Percentiles rank a stretch among this genome's conserved stretches.
Conservation (phyloP, 1,284 basidiomycete genomes). For the Neotropicomus parvogracilis region DNA sequence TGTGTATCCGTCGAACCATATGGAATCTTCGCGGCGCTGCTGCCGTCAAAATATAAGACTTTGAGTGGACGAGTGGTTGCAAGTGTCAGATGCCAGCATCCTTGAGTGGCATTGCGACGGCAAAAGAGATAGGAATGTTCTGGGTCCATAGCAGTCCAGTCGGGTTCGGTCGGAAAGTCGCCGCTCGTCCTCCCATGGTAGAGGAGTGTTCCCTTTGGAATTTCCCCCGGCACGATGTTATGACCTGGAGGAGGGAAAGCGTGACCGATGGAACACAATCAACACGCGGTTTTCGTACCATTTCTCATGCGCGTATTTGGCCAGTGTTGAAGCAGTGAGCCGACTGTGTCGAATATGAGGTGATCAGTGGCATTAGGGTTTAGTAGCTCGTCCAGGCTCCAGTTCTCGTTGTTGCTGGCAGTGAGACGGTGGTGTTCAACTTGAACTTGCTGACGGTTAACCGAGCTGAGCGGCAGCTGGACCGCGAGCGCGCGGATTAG, state of each 20-base stretch:
- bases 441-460: no score
- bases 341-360: conserved; percentile 29
- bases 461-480: no score
- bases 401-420: conserved; percentile 5
- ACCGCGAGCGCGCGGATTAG: no score
- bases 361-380: conserved; percentile 20
- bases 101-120: conserved; percentile 2
- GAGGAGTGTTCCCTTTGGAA: conserved; percentile 40
- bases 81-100: conserved; percentile 39
- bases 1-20: conserved; percentile 42
- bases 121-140: conserved; percentile 43
- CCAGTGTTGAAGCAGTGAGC: conserved; percentile 44
- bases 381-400: conserved; percentile 19
- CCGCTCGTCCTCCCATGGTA: conserved; percentile 37
- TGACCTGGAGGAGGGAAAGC: conserved; percentile 33
- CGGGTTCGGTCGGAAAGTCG: conserved; percentile 32
- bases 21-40: conserved; percentile 36
- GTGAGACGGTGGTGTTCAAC: no score
- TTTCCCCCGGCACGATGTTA: conserved; percentile 39
- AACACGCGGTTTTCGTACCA: conserved; percentile 28
- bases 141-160: conserved; percentile 44
- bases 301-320: conserved; percentile 49
- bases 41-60: conserved; percentile 45
- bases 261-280: background rate
- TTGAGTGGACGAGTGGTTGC: conserved; percentile 36